Evolutionary conservation across 2,329 filamentous ascomycete species (phyloP).

Genomic region (Phoma herbarum): DNA sequence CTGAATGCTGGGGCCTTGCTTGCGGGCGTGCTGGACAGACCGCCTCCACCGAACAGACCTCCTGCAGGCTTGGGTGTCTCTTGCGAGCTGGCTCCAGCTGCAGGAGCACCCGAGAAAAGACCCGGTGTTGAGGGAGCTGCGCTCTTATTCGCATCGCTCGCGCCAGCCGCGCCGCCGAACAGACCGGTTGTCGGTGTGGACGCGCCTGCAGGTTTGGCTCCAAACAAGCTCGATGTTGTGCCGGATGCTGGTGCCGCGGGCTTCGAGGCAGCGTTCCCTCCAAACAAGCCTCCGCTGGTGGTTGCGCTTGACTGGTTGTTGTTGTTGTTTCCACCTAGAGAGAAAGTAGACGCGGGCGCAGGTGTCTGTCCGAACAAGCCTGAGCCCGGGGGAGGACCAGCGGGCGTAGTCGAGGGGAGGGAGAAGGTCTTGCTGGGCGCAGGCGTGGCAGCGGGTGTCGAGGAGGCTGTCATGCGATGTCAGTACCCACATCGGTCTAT

Average conservation of each 20-base stretch:
- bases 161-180: constrained; percentile 36
- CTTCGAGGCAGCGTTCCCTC: constrained; percentile 28
- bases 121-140: constrained; percentile 34
- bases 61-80: constrained; percentile 43
- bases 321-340: constrained; percentile 38
- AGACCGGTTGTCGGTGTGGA: constrained; percentile 30
- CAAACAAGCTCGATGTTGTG: constrained; percentile 42
- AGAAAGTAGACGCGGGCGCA: constrained; percentile 41
- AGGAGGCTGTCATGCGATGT: constrained; percentile 22
- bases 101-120: constrained; percentile 35
- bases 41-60: constrained; percentile 37
- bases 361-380: constrained; percentile 39
- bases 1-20: constrained; percentile 41
- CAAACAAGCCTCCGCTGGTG: constrained; percentile 27
- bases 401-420: constrained; percentile 51
- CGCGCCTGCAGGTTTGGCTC: constrained; percentile 35
- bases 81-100: constrained; percentile 45
- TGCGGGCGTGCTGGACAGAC: constrained; percentile 42
- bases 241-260: constrained; percentile 39
- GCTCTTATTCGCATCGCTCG: constrained; percentile 45
- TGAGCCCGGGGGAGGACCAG: constrained; percentile 48
- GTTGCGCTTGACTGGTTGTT: constrained; percentile 26
- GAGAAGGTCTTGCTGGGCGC: constrained; percentile 49
- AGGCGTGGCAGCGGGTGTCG: constrained; percentile 45
- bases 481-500: neutral